These are phyloP conservation scores for Coemansia sp. DNA, from an alignment of 192 early-diverging fungal species.

Conservation along the genomic window DNA sequence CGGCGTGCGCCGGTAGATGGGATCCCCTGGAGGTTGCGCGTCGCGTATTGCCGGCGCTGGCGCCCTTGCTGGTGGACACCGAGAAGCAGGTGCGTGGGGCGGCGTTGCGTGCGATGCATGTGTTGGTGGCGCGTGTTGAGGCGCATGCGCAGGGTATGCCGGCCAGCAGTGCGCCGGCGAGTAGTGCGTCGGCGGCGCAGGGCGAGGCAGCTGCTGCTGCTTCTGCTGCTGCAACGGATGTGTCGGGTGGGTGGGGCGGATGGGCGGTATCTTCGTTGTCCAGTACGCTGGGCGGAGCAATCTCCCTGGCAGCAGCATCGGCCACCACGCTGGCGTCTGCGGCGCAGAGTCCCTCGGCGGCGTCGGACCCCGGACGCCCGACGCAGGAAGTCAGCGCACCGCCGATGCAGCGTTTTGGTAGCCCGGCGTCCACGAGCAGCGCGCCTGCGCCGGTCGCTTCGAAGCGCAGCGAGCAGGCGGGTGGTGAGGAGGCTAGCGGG, in stretches of 20 bases:
- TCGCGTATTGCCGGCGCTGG: conserved; percentile 71
- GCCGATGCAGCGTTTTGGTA: too few species aligned
- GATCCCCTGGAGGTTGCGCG: conserved; percentile 68
- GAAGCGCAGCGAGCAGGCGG: too few species aligned
- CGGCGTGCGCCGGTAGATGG: conserved; percentile 66
- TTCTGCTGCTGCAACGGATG: too few species aligned
- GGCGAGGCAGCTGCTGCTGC: too few species aligned
- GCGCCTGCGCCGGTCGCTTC: too few species aligned
- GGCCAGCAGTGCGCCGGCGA: conserved; percentile 36
- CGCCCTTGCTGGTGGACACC: conserved; percentile 32
- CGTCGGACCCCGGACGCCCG: background rate
- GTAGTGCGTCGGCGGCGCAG: conserved; percentile 16
- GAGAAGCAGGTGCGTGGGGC: conserved; percentile 71
- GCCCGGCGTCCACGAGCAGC: background rate
- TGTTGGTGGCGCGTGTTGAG: conserved; percentile 67
- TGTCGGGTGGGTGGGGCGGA: conserved; percentile 67
- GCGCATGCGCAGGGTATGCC: conserved; percentile 70
- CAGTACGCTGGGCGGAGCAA: conserved; percentile 41
- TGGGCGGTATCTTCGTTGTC: conserved; percentile 87
- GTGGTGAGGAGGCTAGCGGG: conserved; percentile 1
- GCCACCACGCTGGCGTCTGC: background rate
- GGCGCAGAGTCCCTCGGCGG: background rate
- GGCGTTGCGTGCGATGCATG: conserved; percentile 73
- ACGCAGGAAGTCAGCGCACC: too few species aligned
- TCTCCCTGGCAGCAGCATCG: conserved; percentile 37